Percentiles rank a stretch among this genome's conserved stretches.
These are phyloP conservation scores for Dichotomopilus funicola DNA, from an alignment of 2,329 filamentous ascomycete species.

Conservation along the genomic window DNA sequence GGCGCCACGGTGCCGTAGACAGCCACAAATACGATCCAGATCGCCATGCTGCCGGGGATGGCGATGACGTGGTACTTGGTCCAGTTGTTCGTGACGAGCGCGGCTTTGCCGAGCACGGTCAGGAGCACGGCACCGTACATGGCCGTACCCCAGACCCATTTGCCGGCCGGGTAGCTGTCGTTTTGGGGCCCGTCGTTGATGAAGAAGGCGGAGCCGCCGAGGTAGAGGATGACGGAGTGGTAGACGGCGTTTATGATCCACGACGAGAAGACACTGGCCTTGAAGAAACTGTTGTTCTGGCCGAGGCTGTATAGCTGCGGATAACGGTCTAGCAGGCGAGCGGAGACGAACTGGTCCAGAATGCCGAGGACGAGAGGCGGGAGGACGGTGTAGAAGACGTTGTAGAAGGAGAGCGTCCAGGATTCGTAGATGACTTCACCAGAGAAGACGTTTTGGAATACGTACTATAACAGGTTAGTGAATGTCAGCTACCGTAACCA, in stretches of 20 bases:
- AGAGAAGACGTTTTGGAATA: conserved; percentile 97
- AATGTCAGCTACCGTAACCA: not conserved
- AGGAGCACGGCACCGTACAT: conserved; percentile 90
- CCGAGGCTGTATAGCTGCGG: conserved; percentile 92
- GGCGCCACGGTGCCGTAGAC: conserved; percentile 83
- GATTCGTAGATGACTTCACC: conserved; percentile 98
- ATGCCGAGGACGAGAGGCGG: conserved; percentile 93
- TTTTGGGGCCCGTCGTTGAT: conserved; percentile 68
- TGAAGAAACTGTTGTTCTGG: conserved; percentile 91
- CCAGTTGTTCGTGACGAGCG: conserved; percentile 94
- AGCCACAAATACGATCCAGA: conserved; percentile 89
- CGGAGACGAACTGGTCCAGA: conserved; percentile 95
- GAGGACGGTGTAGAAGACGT: conserved; percentile 93
- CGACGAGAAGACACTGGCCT: conserved; percentile 80
- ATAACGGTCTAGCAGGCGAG: conserved; percentile 86
- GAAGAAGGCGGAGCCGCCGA: conserved; percentile 76
- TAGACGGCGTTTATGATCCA: conserved; percentile 96
- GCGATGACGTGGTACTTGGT: conserved; percentile 96
- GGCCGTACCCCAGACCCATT: conserved; percentile 97
- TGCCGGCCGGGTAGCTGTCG: conserved; percentile 77
- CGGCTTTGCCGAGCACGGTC: conserved; percentile 90
- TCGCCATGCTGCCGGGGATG: conserved; percentile 84
- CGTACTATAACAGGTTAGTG: conserved; percentile 55
- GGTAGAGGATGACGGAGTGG: conserved; percentile 89
- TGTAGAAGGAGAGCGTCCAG: conserved; percentile 99